Base-by-base conservation (phyloP, 331 rosid genomes). In the Stylosanthes scabra region DNA sequence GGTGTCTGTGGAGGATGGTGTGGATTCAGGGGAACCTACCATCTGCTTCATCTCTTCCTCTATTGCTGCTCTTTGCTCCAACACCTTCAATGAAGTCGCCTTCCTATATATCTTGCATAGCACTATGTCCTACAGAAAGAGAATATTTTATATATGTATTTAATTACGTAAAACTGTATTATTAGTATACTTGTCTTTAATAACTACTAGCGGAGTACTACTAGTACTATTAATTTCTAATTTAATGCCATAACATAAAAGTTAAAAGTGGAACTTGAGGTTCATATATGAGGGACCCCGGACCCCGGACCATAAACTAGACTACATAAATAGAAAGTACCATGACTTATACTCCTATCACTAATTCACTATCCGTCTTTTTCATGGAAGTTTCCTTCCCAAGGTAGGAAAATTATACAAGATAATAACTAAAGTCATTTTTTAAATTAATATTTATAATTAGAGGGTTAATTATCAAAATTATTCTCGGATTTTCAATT, bases 81-180 rank as follows among this genome's bases (percentile, higher is more conserved):
- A 59, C 50, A 88, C 99, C 69, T 94, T 94, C 96, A 94, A 84
- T 0, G 99, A 91, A 70, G 99, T 94, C 66, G 99, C 99, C 86
- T 94, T 94, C 72, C 95, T 66, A 13, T 94, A 94, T 66, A 94
- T 90, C 85, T 91, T 94, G 87, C 99, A 94, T n/a, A 94, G 49
- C 8, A 94, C 99, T 27, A 90, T 83, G 67, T 90, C 98, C 97
- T 93, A 85, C 39, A 34, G 0, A 4, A 34, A 34, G 0, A 20
- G 1, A 42, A 42, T 9, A 42, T 42, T 42, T 34, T 34, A 34
- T 34, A 34, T 5, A 3, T 5, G 1, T 34, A 34, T 34, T 34
- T 34, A 34, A 34, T 34, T 34, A 34, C 3, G 39, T 34, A 4
- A 34, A 34, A 34, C 39, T 3, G 6, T 34, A 3, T 42, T 8